Conservation (phyloP, 495 filamentous ascomycete genomes). For the Penicillium egyptiacum region DNA sequence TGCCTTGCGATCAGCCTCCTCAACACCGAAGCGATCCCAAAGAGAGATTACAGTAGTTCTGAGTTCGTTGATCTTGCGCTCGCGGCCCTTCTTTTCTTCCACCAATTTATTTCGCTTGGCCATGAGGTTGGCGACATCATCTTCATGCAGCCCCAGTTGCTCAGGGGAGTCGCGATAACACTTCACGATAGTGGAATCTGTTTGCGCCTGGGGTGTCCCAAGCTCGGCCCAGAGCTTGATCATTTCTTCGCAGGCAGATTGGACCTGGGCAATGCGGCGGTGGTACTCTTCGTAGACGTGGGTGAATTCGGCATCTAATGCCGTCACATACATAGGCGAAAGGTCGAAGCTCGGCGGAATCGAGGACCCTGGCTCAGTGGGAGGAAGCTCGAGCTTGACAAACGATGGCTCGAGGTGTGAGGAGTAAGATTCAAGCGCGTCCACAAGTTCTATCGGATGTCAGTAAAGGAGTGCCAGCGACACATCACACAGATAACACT, state of each 20-base stretch:
- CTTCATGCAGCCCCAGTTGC: slow-evolving; percentile 85
- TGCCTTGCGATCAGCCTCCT: slow-evolving; percentile 74
- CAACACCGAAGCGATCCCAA: slow-evolving; percentile 85
- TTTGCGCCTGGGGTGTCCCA: slow-evolving; percentile 87
- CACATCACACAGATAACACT: slow-evolving; percentile 24
- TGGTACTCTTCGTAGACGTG: slow-evolving; percentile 94
- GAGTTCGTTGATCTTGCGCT: slow-evolving; percentile 76
- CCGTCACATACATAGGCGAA: slow-evolving; percentile 80
- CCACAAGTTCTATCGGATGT: slow-evolving; percentile 70
- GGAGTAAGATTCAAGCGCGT: slow-evolving; percentile 91
- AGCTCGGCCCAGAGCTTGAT: slow-evolving; percentile 95
- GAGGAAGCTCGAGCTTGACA: slow-evolving; percentile 77
- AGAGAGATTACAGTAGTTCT: slow-evolving; percentile 70
- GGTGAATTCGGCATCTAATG: slow-evolving; percentile 86
- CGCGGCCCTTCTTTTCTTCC: slow-evolving; percentile 92
- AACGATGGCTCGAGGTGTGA: slow-evolving; percentile 88
- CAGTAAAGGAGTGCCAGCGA: slow-evolving; percentile 21
- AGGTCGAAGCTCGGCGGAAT: slow-evolving; percentile 82
- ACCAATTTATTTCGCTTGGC: slow-evolving; percentile 75
- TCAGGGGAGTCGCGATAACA: slow-evolving; percentile 86
- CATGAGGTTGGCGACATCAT: slow-evolving; percentile 73
- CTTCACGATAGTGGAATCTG: slow-evolving; percentile 83
- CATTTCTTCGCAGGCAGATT: slow-evolving; percentile 73
- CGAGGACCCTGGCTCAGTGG: slow-evolving; percentile 70
- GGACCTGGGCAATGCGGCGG: slow-evolving; percentile 72